Percentiles rank a stretch among this genome's conserved stretches.
Evolutionary conservation across 2,329 filamentous ascomycete species (phyloP).

Genomic region (Fusarium fujikuroi): DNA sequence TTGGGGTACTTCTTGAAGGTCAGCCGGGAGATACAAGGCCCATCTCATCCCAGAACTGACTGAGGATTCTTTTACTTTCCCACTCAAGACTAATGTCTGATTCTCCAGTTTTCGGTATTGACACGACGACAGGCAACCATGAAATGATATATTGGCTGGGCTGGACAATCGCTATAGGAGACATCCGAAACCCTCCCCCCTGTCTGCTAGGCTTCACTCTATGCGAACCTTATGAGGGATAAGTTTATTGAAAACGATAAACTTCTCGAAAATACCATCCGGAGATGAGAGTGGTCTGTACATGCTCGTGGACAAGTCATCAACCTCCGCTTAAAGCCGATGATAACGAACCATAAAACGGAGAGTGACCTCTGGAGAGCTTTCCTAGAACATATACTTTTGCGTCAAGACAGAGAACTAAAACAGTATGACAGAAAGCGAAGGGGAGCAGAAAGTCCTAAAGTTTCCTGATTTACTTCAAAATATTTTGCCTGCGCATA

Average conservation of each 20-base stretch:
- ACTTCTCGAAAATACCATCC: no score
- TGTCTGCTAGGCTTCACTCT: no score
- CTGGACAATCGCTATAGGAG: neutral
- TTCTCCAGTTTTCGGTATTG: neutral
- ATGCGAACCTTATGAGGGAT: no score
- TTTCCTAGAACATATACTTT: neutral
- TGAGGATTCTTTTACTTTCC: accelerated
- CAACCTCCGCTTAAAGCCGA: neutral
- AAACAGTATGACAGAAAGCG: neutral
- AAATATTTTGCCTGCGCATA: neutral
- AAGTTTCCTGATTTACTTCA: neutral
- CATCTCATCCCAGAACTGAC: neutral
- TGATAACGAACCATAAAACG: neutral
- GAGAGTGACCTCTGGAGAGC: neutral
- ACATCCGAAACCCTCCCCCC: neutral
- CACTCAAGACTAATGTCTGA: neutral
- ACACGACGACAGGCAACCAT: neutral
- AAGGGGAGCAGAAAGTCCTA: no score
- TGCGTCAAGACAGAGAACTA: no score
- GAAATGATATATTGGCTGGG: neutral
- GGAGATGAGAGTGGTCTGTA: neutral
- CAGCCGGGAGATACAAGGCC: neutral
- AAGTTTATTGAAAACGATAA: neutral
- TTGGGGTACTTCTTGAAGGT: no score
- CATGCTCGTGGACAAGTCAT: neutral